These are phyloP conservation scores for Trypanosomatidae sp. DNA, from an alignment of 208 protist genomes.

Conservation along the genomic window DNA sequence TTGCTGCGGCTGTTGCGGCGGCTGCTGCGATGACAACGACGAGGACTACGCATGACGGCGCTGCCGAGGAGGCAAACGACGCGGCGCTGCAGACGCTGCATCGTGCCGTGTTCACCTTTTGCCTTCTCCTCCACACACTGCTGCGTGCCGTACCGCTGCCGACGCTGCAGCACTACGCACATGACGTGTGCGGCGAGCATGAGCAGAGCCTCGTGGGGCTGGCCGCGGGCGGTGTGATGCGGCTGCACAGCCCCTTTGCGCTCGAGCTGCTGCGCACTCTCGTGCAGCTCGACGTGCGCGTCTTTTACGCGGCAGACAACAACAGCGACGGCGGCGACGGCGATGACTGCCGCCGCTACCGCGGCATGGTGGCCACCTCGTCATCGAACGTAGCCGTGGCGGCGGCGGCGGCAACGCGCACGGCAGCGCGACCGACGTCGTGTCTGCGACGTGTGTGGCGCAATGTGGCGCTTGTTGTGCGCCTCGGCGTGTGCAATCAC, in stretches of 20 bases:
- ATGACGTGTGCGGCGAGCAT: constrained; percentile 24
- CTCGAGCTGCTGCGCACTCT: constrained; percentile 32
- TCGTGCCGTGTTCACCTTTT: constrained; percentile 12
- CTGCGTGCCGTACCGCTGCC: constrained; percentile 15
- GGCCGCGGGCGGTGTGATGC: constrained; percentile 20
- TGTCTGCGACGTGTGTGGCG: constrained; percentile 25
- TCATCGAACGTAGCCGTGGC: not conserved
- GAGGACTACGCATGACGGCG: not conserved
- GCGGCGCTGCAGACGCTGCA: constrained; percentile 14
- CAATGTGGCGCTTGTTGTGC: constrained; percentile 7
- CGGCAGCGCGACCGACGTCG: not conserved
- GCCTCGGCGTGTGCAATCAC: not conserved
- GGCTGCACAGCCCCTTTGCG: constrained; percentile 8
- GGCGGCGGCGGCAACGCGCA: too few species aligned
- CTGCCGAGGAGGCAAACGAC: not conserved
- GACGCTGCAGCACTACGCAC: constrained; percentile 16
- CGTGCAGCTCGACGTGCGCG: constrained; percentile 21
- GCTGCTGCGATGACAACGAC: too few species aligned
- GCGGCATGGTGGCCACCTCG: not conserved
- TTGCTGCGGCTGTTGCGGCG: too few species aligned
- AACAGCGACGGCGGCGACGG: constrained; percentile 1
- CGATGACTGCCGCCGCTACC: not conserved
- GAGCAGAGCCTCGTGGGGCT: constrained; percentile 24
- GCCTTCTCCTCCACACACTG: constrained; percentile 14
- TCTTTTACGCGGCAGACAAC: constrained; percentile 5